Base-by-base conservation (phyloP, 2,329 filamentous ascomycete species). In the Massarina eburnea region DNA sequence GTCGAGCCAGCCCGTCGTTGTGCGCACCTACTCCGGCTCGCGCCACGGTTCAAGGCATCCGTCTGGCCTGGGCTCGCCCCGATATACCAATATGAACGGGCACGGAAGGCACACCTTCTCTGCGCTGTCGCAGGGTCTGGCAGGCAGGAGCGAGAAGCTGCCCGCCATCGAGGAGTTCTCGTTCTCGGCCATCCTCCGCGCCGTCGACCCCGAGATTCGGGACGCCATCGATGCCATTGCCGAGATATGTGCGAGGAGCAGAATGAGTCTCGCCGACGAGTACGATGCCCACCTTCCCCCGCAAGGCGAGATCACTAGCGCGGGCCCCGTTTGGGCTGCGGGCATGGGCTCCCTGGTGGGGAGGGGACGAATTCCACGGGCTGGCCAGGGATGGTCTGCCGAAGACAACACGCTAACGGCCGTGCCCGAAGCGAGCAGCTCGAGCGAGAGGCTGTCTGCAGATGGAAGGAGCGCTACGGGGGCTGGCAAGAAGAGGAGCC, bases 221-320 rank as follows among this genome's bases (percentile, higher is more conserved):
- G 69, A 70, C 12, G 81, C 81, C 8, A 74, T 85, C 42, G 79
- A 84, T 57, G 79, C 80, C 14, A 84, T 85, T 54, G 80, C 81
- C 19, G 80, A 83, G 55, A 83, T 85, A 48, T 82, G 80, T 54
- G 81, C 82, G 3, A 74, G 80, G 48, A 84, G 80, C 63, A 77
- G 77, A 53, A 70, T 83, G 58, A 83, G 80, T 55, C 67, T 85
- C 48, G 80, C 82, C 8, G 80, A 84, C 57, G 81, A 84, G 59
- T 82, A 85, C 60, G 77, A 76, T 26, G 80, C 80, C 34, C 82
- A 85, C 62, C 74, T 83, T 27, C 81, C 82, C 18, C 82, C 82
- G 0, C 70, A 82, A 43, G 81, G 80, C 30, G 80, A 83, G 61
- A 82, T 84, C 51, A 67, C 63, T 10, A 54, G 54, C 8, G 45